Evolutionary conservation across 306 rosid species (phyloP).

Genomic region (Ammopiptanthus mongolicus): DNA sequence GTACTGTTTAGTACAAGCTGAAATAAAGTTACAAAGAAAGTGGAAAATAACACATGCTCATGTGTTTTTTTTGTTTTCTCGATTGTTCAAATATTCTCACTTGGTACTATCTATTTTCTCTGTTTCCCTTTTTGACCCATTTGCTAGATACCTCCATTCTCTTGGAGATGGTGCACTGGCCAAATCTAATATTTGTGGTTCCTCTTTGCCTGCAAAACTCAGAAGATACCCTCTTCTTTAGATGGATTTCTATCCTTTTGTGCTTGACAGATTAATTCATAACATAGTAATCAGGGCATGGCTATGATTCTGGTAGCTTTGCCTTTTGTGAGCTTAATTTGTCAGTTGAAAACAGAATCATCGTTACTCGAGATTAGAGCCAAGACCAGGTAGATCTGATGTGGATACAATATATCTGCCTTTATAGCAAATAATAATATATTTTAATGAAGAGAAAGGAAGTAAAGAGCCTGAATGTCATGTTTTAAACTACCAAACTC

Average conservation of each 20-base stretch:
- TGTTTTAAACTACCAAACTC: not conserved
- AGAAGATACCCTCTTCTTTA: not conserved
- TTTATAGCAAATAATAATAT: not conserved
- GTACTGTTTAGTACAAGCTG: not conserved
- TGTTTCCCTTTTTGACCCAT: not conserved
- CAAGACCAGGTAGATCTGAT: not conserved
- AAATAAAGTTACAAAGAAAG: not conserved
- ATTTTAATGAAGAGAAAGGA: not conserved
- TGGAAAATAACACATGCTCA: not conserved
- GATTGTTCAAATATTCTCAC: not conserved
- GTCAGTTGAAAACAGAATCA: not conserved
- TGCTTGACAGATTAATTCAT: not conserved
- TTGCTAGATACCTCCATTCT: not conserved
- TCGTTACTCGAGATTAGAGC: not conserved
- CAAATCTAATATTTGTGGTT: not conserved
- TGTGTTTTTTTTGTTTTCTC: not conserved
- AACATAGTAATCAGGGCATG: not conserved
- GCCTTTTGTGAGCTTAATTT: not conserved
- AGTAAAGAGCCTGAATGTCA: not conserved
- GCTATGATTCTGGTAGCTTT: not conserved
- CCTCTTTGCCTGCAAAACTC: slow-evolving; percentile 4
- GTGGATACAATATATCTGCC: slow-evolving; percentile 6
- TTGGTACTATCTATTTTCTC: not conserved
- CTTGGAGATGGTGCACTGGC: not conserved
- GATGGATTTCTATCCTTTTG: not conserved